Evolutionary conservation across 331 rosid genomes (phyloP).

Genomic region (Pyracantha coccinea): DNA sequence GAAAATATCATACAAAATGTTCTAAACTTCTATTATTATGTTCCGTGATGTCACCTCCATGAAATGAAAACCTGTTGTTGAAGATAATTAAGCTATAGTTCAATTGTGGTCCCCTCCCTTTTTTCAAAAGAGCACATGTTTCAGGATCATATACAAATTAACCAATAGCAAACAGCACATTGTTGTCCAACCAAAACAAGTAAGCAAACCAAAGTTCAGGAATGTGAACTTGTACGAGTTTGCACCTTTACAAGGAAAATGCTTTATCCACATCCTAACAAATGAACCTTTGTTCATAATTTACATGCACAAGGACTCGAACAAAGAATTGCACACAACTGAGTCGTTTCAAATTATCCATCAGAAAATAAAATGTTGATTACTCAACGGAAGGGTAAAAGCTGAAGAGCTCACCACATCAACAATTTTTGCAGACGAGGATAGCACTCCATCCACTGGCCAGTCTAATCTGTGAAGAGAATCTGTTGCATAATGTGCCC

Average conservation of each 20-base stretch:
- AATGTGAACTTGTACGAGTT: background rate
- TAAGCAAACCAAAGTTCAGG: background rate
- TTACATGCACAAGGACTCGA: background rate
- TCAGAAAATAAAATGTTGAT: background rate
- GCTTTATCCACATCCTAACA: background rate
- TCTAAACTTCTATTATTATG: background rate
- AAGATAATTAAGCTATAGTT: background rate
- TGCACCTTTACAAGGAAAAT: background rate
- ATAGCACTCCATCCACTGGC: constrained; percentile 38
- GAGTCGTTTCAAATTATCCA: background rate
- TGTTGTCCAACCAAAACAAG: background rate
- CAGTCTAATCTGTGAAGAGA: constrained; percentile 92
- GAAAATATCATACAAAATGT: background rate
- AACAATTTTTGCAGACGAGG: constrained; percentile 38
- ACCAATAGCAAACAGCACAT: background rate
- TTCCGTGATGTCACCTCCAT: background rate
- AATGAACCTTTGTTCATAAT: background rate
- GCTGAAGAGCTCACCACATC: constrained; percentile 52
- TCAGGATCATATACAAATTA: no score
- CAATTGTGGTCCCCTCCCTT: background rate
- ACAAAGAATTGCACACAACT: background rate
- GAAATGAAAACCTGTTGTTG: background rate
- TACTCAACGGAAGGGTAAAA: background rate
- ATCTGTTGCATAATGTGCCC: constrained; percentile 81
- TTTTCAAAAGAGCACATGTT: no score